Evolutionary conservation across 2,329 filamentous ascomycete species (phyloP), one percentile per base, ranked within the genome.

Genomic region (Pseudogymnoascus verrucosus): DNA sequence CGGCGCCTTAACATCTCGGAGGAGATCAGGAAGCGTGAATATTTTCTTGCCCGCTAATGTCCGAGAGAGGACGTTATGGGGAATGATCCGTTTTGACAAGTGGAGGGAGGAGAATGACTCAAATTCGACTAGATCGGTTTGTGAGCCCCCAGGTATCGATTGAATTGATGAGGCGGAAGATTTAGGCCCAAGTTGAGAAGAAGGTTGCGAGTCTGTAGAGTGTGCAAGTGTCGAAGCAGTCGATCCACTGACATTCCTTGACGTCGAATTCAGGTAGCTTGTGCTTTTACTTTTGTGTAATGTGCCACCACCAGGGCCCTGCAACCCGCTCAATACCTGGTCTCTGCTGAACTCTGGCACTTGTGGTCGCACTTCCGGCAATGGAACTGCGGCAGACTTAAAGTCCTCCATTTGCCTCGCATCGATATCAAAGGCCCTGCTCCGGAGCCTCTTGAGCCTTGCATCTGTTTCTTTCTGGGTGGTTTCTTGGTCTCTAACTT

Each of bases 91-190:
- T 66, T 87, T 91, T 4, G 89, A 90, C 12, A 99, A 82, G 72
- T 97, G 92, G 39, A 93, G 80, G 31, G 87, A 85, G 5, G 95
- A 97, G 74, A 93, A 96, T 2, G 90, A 84, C 70, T 99, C 95
- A 70, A 95, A 96, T 54, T 84, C 83, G 1, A 88, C 82, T 1
- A 82, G 75, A 65, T 86, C 83, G 1, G 79, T 76, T 31, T 78
- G 75, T 3, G 75, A 70, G 51, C n/a, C 26, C 23, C 16, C 64
- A 26, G 61, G 63, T 12, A 64, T 64, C 14, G 63, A 60, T 8
- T 37, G 42, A 59, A 28, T 54, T 34, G 62, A 40, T 34, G 61
- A 63, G 57, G 64, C 64, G 11, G 19, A 61, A 28, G 60, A 16
- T 40, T 64, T 14, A 57, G 42, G 61, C 31, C 62, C 67, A 63